phyloP scores from a whole-genome alignment of 1,284 basidiomycete genomes.

The Agaricales sp. region DNA sequence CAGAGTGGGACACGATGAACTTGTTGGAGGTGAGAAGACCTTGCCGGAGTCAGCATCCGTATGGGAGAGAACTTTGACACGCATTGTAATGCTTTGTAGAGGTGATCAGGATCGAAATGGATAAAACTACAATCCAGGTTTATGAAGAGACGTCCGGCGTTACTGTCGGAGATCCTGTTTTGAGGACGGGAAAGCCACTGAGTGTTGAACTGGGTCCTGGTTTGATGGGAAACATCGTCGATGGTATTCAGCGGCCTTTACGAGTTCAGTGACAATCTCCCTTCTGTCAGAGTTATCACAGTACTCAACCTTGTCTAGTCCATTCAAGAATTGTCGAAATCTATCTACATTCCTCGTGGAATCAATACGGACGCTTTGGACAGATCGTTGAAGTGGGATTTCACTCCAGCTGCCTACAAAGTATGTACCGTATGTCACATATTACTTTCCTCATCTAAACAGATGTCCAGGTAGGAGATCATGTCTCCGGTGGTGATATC shows the following conservation, averaged over 20 bases:
- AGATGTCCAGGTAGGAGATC: slow-evolving; percentile 87
- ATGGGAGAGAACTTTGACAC: not conserved
- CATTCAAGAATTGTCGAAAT: slow-evolving; percentile 94
- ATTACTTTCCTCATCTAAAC: too few relatives aligned
- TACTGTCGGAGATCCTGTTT: slow-evolving; percentile 94
- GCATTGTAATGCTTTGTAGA: slow-evolving; percentile 44
- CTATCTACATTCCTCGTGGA: slow-evolving; percentile 97
- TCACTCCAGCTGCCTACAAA: slow-evolving; percentile 78
- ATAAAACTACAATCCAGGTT: slow-evolving; percentile 99
- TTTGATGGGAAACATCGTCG: slow-evolving; percentile 98
- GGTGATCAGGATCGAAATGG: slow-evolving; percentile 94
- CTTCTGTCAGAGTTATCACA: slow-evolving; percentile 10
- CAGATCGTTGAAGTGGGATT: slow-evolving; percentile 90
- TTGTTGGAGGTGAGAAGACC: slow-evolving; percentile 78
- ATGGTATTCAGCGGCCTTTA: slow-evolving; percentile 91
- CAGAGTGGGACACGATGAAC: slow-evolving; percentile 92
- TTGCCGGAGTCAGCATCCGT: slow-evolving; percentile 7
- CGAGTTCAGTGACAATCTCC: slow-evolving; percentile 39
- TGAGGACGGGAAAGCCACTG: slow-evolving; percentile 95
- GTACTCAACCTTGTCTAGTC: slow-evolving; percentile 36
- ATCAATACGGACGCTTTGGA: slow-evolving; percentile 97
- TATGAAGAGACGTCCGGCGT: slow-evolving; percentile 99
- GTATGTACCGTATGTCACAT: slow-evolving; percentile 26
- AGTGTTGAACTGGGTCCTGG: slow-evolving; percentile 97
- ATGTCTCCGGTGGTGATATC: slow-evolving; percentile 94